phyloP scores from a whole-genome alignment of 345 rosid species.

The Dipteronia sinensis region DNA sequence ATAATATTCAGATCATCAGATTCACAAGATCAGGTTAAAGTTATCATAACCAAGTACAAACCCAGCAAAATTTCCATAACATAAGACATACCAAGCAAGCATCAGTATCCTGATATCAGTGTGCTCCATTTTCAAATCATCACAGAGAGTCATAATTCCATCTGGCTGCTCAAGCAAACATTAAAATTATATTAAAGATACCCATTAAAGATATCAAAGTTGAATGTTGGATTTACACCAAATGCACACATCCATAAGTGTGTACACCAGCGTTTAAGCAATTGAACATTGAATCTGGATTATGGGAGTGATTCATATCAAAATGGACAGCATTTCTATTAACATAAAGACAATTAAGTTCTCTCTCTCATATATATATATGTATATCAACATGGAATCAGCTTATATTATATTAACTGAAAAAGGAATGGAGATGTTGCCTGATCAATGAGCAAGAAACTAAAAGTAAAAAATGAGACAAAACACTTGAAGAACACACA shows the following conservation, averaged over 20 bases:
- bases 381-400: not conserved
- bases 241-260: not conserved
- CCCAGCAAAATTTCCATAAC: not conserved
- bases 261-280: not conserved
- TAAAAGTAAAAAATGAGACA: not conserved
- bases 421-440: not conserved
- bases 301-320: not conserved
- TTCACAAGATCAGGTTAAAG: conserved; percentile 4
- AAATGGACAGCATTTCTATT: not conserved
- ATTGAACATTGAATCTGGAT: not conserved
- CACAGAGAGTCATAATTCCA: conserved; percentile 53
- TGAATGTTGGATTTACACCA: not conserved
- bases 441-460: not conserved
- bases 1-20: conserved; percentile 16
- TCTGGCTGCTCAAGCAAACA: conserved; percentile 48
- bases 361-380: too few relatives aligned
- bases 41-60: not conserved
- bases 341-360: not conserved
- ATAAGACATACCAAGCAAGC: conserved; percentile 50
- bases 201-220: not conserved
- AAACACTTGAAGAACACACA: not conserved
- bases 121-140: conserved; percentile 45
- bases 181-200: not conserved
- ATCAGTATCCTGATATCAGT: conserved; percentile 55
- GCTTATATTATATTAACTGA: not conserved